A percentile compares a stretch with the other conserved stretches of the same genome.
These are phyloP conservation scores for Cercospora sp. DNA, from an alignment of 2,329 filamentous ascomycete species.

Conservation along the genomic window DNA sequence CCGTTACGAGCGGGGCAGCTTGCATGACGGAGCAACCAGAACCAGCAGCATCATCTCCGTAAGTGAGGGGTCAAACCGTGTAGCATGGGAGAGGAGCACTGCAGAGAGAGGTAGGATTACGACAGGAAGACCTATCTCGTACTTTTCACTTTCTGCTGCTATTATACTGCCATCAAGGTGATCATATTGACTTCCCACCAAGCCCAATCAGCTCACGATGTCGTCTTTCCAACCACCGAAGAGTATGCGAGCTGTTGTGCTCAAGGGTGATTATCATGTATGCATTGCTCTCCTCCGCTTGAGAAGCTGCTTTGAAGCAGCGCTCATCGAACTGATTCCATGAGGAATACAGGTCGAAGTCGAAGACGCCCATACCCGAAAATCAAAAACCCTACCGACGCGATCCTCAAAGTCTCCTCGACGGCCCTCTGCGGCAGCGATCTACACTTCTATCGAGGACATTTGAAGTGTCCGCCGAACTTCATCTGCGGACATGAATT, in stretches of 20 bases:
- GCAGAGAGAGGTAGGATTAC: background rate
- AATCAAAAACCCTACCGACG: constrained; percentile 69
- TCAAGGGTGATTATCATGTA: constrained; percentile 70
- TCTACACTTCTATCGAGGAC: constrained; percentile 81
- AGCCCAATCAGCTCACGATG: constrained; percentile 5
- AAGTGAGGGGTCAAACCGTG: background rate
- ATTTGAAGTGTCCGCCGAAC: constrained; percentile 66
- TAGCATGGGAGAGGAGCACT: background rate
- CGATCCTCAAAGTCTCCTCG: constrained; percentile 79
- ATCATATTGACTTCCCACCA: constrained; percentile 1
- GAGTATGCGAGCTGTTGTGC: constrained; percentile 87
- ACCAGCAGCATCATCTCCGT: background rate
- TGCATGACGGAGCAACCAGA: constrained; percentile 1
- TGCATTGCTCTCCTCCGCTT: constrained; percentile 26
- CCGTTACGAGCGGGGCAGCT: background rate
- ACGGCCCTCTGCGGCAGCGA: constrained; percentile 89
- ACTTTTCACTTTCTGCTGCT: background rate
- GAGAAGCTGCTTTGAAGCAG: too few relatives aligned
- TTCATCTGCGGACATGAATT: constrained; percentile 80
- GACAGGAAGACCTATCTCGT: background rate
- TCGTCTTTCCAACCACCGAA: constrained; percentile 31
- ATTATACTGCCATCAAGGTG: constrained; percentile 19
- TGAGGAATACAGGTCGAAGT: constrained; percentile 58
- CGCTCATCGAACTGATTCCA: too few relatives aligned
- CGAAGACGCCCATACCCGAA: constrained; percentile 78